phyloP scores from a whole-genome alignment of 306 rosid genomes.

The Oxytropis ochrocephala region DNA sequence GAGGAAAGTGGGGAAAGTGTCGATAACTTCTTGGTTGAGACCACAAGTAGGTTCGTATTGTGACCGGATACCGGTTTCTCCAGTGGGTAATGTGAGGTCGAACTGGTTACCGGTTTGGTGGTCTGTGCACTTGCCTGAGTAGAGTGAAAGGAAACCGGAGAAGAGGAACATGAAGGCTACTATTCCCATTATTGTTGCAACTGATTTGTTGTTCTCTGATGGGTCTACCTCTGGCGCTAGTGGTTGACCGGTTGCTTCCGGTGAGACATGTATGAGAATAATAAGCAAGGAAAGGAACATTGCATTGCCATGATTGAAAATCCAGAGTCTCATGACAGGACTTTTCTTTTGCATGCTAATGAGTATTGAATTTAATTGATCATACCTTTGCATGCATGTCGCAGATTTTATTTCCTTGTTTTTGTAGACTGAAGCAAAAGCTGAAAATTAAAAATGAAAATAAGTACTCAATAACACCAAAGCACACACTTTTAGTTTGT shows the following conservation, averaged over 20 bases:
- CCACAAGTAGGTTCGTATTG: slow-evolving; percentile 30
- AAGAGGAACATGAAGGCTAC: slow-evolving; percentile 46
- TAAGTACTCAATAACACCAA: background rate
- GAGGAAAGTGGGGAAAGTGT: slow-evolving; percentile 60
- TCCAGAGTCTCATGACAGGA: background rate
- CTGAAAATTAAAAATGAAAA: background rate
- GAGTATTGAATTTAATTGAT: background rate
- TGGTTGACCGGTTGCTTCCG: slow-evolving; percentile 27
- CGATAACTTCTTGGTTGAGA: slow-evolving; percentile 41
- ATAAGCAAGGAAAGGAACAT: background rate
- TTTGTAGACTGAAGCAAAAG: background rate
- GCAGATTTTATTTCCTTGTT: background rate
- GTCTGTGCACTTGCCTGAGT: slow-evolving; percentile 56
- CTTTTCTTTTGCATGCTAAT: background rate
- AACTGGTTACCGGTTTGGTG: background rate
- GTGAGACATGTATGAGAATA: background rate
- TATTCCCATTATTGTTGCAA: slow-evolving; percentile 41
- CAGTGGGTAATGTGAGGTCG: background rate
- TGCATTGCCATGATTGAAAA: background rate
- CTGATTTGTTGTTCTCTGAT: slow-evolving; percentile 17
- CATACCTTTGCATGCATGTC: slow-evolving; percentile 7
- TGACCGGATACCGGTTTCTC: background rate
- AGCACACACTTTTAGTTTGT: background rate
- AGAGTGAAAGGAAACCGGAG: slow-evolving; percentile 61
- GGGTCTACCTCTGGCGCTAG: background rate